Percentiles rank a stretch among this genome's conserved stretches.
Conservation (phyloP, 805 yeast genomes). For the Teunomyces barrocoloradensis region DNA sequence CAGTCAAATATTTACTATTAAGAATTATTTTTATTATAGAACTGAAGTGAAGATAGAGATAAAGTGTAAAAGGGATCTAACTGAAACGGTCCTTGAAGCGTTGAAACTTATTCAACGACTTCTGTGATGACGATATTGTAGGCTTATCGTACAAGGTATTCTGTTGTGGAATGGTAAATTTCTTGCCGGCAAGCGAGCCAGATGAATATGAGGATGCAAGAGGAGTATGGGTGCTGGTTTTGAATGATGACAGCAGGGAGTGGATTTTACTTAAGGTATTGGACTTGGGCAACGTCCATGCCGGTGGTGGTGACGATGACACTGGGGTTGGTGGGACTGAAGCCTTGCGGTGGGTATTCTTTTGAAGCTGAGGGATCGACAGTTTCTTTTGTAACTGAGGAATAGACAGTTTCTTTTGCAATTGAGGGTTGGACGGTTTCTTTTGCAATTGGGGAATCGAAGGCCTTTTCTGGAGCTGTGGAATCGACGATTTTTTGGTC, state of each 20-base stretch:
- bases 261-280: neutral
- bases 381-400: slow-evolving; percentile 18
- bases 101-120: slow-evolving; percentile 30
- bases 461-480: slow-evolving; percentile 16
- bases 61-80: slow-evolving; percentile 5
- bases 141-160: slow-evolving; percentile 32
- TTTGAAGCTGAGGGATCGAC: slow-evolving; percentile 15
- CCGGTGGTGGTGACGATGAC: neutral
- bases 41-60: neutral
- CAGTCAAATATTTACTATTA: slow-evolving; percentile 47
- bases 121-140: slow-evolving; percentile 35
- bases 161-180: slow-evolving; percentile 28
- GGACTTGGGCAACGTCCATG: neutral
- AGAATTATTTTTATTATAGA: neutral
- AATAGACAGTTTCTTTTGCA: slow-evolving; percentile 10
- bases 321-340: slow-evolving; percentile 8
- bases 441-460: slow-evolving; percentile 12
- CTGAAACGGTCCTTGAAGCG: slow-evolving; percentile 32
- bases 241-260: neutral
- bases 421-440: slow-evolving; percentile 11
- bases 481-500: slow-evolving; percentile 15
- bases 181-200: slow-evolving; percentile 7
- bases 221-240: neutral
- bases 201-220: slow-evolving; percentile 9
- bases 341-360: slow-evolving; percentile 15